Percentiles rank a stretch among this genome's conserved stretches.
Conservation (phyloP, 2,329 filamentous ascomycete genomes). For the Seiridium cupressi region DNA sequence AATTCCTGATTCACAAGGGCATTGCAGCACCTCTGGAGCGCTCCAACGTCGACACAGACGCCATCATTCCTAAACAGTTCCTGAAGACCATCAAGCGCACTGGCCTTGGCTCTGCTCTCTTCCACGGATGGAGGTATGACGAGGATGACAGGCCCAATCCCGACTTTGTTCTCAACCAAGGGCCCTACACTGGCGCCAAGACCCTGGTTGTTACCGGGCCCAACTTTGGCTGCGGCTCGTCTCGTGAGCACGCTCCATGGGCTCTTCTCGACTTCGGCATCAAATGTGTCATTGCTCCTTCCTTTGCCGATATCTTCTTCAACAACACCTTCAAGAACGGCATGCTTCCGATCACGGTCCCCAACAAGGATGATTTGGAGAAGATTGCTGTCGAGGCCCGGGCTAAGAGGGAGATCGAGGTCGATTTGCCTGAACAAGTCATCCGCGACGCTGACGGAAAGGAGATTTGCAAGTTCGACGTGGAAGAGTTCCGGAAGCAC, state of each 20-base stretch:
- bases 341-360: conserved; percentile 85
- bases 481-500: conserved; percentile 92
- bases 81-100: conserved; percentile 99
- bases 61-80: conserved; percentile 99
- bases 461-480: conserved; percentile 75
- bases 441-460: conserved; percentile 76
- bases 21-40: conserved; percentile 85
- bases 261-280: conserved; percentile 96
- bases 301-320: conserved; percentile 86
- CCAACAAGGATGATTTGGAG: conserved; percentile 63
- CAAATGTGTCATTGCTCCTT: conserved; percentile 87
- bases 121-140: conserved; percentile 80
- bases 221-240: conserved; percentile 94
- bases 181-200: conserved; percentile 79
- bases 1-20: conserved; percentile 81
- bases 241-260: conserved; percentile 95
- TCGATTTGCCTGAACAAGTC: conserved; percentile 82
- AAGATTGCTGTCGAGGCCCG: conserved; percentile 74
- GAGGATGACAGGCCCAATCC: conserved; percentile 71
- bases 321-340: conserved; percentile 99
- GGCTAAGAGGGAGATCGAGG: conserved; percentile 79
- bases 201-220: conserved; percentile 87
- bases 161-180: conserved; percentile 86
- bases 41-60: conserved; percentile 95
- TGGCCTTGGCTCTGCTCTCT: conserved; percentile 83